A percentile compares a stretch with the other conserved stretches of the same genome.
These are phyloP conservation scores for Cadophora luteo-olivacea DNA, from an alignment of 2,329 filamentous ascomycete genomes.

Conservation along the genomic window DNA sequence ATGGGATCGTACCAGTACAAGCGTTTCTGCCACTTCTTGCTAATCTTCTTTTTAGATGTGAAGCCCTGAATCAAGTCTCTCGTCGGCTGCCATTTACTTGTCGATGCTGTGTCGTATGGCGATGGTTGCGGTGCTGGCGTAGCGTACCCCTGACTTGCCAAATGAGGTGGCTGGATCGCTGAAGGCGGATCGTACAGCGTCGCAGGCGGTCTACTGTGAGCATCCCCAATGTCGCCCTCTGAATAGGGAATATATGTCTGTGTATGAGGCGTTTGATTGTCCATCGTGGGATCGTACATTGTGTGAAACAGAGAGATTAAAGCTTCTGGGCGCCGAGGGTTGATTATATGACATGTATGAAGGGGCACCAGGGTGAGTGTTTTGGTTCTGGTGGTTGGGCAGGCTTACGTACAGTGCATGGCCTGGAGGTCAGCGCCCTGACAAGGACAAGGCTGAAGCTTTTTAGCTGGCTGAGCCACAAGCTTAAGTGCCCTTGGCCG, in stretches of 20 bases:
- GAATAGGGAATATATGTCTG: background rate
- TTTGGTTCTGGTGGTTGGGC: no score
- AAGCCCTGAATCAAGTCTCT: background rate
- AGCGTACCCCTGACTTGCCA: background rate
- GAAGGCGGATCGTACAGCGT: constrained; percentile 11
- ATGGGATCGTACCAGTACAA: constrained; percentile 28
- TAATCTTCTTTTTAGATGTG: constrained; percentile 20
- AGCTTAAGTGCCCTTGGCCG: no score
- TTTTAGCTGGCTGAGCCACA: no score
- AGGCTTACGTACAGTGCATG: no score
- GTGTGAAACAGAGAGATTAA: no score
- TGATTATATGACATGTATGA: background rate
- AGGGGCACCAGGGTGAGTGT: no score
- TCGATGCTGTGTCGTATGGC: background rate
- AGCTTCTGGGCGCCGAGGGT: background rate
- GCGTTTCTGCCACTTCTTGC: constrained; percentile 29
- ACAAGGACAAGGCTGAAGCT: no score
- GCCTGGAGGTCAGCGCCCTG: no score
- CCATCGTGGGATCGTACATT: background rate
- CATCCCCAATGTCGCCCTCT: constrained; percentile 4
- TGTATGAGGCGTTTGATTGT: background rate
- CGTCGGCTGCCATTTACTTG: background rate
- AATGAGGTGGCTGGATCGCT: background rate
- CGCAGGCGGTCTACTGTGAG: background rate
- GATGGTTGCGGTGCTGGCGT: background rate